Percentiles rank a stretch among this genome's conserved stretches.
Conservation (phyloP, 768 basidiomycete species). For the Tephrocybe sp. region DNA sequence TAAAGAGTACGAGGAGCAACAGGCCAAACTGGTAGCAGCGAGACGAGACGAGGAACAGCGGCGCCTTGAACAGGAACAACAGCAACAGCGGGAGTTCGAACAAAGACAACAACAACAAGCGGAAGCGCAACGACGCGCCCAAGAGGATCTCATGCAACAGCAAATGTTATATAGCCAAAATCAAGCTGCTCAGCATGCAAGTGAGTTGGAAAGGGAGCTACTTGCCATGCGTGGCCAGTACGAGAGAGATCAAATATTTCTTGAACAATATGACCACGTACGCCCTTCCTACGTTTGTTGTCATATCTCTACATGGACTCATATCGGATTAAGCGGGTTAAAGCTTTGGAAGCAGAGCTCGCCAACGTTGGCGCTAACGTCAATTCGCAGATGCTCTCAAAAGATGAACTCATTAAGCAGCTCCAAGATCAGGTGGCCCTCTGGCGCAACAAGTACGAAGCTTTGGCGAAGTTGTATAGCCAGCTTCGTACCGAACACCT, state of each 20-base stretch:
- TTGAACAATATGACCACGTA: constrained; percentile 96
- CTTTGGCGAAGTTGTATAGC: constrained; percentile 96
- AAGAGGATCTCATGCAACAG: constrained; percentile 86
- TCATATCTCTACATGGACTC: background rate
- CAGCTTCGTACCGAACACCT: constrained; percentile 96
- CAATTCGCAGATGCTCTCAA: constrained; percentile 81
- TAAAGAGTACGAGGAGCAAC: constrained; percentile 95
- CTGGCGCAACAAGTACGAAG: constrained; percentile 99
- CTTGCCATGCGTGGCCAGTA: constrained; percentile 95
- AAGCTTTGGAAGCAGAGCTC: constrained; percentile 91
- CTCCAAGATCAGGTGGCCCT: constrained; percentile 94
- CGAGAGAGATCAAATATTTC: constrained; percentile 94
- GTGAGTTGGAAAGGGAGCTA: constrained; percentile 86
- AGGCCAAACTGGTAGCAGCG: constrained; percentile 77
- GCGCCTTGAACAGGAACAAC: constrained; percentile 73
- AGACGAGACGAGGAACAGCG: constrained; percentile 80
- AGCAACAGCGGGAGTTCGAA: constrained; percentile 86
- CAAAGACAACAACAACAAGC: constrained; percentile 84
- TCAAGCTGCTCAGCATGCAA: constrained; percentile 64
- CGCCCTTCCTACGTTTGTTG: constrained; percentile 24
- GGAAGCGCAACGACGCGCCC: constrained; percentile 82
- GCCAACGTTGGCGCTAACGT: constrained; percentile 71
- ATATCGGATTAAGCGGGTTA: constrained; percentile 67
- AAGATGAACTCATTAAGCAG: constrained; percentile 94
- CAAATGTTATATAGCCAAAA: constrained; percentile 80